Evolutionary conservation across 163 green algal genomes (phyloP), one percentile per base, ranked within the genome.

Genomic region (Chlorella variabilis): DNA sequence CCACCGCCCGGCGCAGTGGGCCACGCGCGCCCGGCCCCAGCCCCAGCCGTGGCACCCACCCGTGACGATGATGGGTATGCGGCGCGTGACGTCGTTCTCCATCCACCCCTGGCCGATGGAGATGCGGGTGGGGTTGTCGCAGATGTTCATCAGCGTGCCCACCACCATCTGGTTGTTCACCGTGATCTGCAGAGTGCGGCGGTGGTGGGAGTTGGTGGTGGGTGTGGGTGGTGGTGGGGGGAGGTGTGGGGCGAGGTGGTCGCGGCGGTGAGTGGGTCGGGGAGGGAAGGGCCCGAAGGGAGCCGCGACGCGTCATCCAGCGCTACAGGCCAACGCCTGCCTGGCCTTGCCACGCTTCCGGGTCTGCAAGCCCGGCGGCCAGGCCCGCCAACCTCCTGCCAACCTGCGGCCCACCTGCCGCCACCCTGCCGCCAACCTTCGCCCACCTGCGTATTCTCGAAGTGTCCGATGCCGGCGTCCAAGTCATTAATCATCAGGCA

Each of bases 161-260:
- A 87, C 85, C 36, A 97, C 94, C 75, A 98, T 99, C 89, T 99
- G 96, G 82, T 96, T 98, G 92, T 98, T 98, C 20, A 98, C 95
- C 18, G 87, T 91, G 63, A 78, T 78, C 75, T 83, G 77, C 66
- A 62, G 13, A 20, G 4, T 27, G 41, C n/a, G 27, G 70, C 2
- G 17, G 31, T 11, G 5, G n/a, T 59, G 7, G 42, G 42, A 2
- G 27, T 15, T 7, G n/a, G 39, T 29, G 29, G 11, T 42, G 33
- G 41, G 13, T 48, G 29, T 20, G 8, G 4, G 27, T 11, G 58
- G 25, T 66, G 58, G 18, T 13, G 29, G 45, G 33, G 33, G 33
- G 62, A 23, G 11, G 18, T 34, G 33, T 18, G 11, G 33, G 29
- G 68, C 11, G 68, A 45, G 11, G 27, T 2, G 68, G 27, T 11